These are phyloP conservation scores for Monosporozyma yasuniensis DNA, from an alignment of 805 yeast species.

Conservation along the genomic window DNA sequence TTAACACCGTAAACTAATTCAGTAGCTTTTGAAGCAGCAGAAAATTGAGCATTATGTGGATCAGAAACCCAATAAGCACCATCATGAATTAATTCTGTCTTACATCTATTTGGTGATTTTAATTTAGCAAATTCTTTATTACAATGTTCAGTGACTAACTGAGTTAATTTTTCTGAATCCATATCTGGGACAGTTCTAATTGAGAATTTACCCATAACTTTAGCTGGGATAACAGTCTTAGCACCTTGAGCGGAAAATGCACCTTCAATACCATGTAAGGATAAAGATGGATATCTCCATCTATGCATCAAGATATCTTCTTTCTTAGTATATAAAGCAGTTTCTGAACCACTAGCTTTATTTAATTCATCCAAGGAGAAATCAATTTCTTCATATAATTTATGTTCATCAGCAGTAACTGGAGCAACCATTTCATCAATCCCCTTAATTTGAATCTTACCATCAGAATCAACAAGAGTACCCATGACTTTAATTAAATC, in stretches of 20 bases:
- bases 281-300: constrained; percentile 97
- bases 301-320: constrained; percentile 90
- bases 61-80: constrained; percentile 96
- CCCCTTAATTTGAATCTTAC: constrained; percentile 82
- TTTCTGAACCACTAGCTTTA: constrained; percentile 80
- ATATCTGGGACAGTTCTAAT: constrained; percentile 97
- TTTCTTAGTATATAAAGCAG: constrained; percentile 67
- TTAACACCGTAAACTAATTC: constrained; percentile 89
- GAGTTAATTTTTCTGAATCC: constrained; percentile 66
- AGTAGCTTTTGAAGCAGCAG: constrained; percentile 92
- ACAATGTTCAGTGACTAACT: constrained; percentile 65
- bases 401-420: constrained; percentile 68
- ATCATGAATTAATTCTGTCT: constrained; percentile 76
- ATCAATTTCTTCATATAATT: constrained; percentile 76
- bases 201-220: constrained; percentile 88
- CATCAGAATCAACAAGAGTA: constrained; percentile 68
- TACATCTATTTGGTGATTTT: constrained; percentile 66
- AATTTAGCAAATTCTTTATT: constrained; percentile 56
- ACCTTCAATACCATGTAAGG: constrained; percentile 95
- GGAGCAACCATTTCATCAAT: constrained; percentile 92
- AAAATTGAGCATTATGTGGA: constrained; percentile 85
- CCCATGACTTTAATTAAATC: constrained; percentile 76
- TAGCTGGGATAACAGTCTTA: constrained; percentile 95
- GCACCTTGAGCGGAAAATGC: constrained; percentile 95
- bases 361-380: constrained; percentile 78